Conservation (phyloP, 495 filamentous ascomycete species). For the Choiromyces venosus region DNA sequence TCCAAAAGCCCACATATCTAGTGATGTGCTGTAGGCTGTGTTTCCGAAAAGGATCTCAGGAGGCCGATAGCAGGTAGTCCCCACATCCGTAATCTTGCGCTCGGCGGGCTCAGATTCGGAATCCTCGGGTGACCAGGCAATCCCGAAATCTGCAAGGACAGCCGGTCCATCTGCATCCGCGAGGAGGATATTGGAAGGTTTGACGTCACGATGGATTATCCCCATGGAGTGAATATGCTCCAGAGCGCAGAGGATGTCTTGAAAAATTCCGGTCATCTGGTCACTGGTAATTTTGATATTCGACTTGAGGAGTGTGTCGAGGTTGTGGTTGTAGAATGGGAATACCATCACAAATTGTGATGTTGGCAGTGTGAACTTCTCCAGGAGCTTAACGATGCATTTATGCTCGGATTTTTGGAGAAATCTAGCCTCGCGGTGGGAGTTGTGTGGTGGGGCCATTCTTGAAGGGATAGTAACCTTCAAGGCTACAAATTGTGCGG, state of each 20-base stretch:
- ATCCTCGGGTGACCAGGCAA: constrained; percentile 65
- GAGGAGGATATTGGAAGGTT: constrained; percentile 83
- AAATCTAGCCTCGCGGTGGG: constrained; percentile 68
- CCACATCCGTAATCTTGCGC: constrained; percentile 83
- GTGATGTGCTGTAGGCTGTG: constrained; percentile 57
- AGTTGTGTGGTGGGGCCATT: constrained; percentile 72
- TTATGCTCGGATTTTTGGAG: constrained; percentile 48
- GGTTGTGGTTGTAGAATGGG: constrained; percentile 70
- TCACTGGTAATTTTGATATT: background rate
- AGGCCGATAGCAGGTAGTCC: constrained; percentile 82
- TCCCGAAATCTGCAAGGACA: constrained; percentile 84
- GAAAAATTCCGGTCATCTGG: background rate
- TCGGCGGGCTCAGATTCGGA: constrained; percentile 56
- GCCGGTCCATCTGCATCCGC: constrained; percentile 57
- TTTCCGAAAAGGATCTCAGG: constrained; percentile 89
- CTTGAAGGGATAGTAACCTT: constrained; percentile 76
- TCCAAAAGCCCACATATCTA: constrained; percentile 91
- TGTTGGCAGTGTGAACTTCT: constrained; percentile 65
- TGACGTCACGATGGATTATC: constrained; percentile 90
- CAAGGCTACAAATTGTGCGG: constrained; percentile 58
- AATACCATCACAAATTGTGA: constrained; percentile 71
- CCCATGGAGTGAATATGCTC: constrained; percentile 61
- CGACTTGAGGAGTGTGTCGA: constrained; percentile 55
- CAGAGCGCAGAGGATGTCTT: constrained; percentile 50
- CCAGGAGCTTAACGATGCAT: constrained; percentile 61